A percentile compares a stretch with the other conserved stretches of the same genome.
Evolutionary conservation across 352 stramenopile species (phyloP).

Genomic region (Phytophthora capsici): DNA sequence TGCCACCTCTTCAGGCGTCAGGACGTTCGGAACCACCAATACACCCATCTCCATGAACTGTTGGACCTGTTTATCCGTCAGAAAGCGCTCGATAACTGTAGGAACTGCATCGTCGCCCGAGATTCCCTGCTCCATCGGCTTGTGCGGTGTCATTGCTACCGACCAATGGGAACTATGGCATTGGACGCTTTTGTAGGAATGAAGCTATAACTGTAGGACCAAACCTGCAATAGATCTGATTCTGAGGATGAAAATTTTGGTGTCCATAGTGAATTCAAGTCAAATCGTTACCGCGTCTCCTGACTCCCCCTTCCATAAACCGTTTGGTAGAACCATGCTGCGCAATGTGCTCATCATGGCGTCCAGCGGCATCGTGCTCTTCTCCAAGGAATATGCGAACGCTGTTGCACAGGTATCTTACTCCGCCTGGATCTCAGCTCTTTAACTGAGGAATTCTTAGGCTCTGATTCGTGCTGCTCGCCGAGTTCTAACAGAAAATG

Average conservation of each 20-base stretch:
- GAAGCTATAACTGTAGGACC: background rate
- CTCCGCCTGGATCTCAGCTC: background rate
- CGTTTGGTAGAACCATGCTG: constrained; percentile 67
- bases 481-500: constrained; percentile 25
- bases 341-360: constrained; percentile 94
- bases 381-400: constrained; percentile 93
- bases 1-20: constrained; percentile 64
- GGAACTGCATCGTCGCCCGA: constrained; percentile 18
- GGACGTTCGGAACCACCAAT: constrained; percentile 77
- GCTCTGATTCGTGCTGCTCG: constrained; percentile 1
- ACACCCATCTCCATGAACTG: constrained; percentile 72
- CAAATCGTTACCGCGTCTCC: constrained; percentile 13
- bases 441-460: constrained; percentile 8
- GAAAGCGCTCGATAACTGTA: constrained; percentile 33
- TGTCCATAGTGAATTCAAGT: constrained; percentile 9
- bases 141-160: constrained; percentile 22
- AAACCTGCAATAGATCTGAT: background rate
- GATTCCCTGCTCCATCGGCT: constrained; percentile 16
- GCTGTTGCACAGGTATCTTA: constrained; percentile 74
- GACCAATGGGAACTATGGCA: too few species aligned
- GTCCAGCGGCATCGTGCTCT: constrained; percentile 92
- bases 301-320: constrained; percentile 20
- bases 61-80: constrained; percentile 67
- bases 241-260: constrained; percentile 27
- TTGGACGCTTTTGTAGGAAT: too few species aligned